phyloP scores from a whole-genome alignment of 305 asterid genomes.

The Ruellia speciosa region DNA sequence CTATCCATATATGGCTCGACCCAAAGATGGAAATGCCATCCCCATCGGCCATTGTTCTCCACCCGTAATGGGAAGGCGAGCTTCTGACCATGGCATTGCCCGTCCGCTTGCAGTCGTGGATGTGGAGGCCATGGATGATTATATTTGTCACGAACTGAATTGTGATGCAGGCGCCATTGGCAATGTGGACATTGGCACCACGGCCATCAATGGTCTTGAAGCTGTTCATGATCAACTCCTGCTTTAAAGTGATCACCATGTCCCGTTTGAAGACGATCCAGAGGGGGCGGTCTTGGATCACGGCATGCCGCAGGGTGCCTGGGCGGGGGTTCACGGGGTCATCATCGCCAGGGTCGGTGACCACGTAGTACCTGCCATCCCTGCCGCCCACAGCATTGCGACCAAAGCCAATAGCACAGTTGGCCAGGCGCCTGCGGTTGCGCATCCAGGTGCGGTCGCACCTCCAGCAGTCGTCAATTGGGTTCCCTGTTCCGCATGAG shows the following conservation, averaged over 20 bases:
- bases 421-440: constrained; percentile 52
- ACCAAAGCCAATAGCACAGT: constrained; percentile 63
- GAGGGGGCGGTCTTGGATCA: constrained; percentile 54
- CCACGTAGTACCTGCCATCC: constrained; percentile 54
- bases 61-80: constrained; percentile 62
- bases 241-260: constrained; percentile 61
- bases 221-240: constrained; percentile 72
- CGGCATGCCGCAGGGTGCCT: constrained; percentile 71
- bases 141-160: constrained; percentile 55
- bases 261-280: constrained; percentile 67
- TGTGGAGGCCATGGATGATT: constrained; percentile 62
- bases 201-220: constrained; percentile 77
- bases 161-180: constrained; percentile 60
- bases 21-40: constrained; percentile 66
- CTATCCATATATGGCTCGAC: constrained; percentile 65
- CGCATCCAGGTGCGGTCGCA: constrained; percentile 58
- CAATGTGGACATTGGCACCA: constrained; percentile 60
- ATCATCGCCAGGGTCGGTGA: constrained; percentile 45
- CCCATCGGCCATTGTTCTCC: constrained; percentile 78
- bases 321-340: constrained; percentile 58
- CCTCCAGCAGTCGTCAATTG: constrained; percentile 78
- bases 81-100: constrained; percentile 78
- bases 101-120: constrained; percentile 62
- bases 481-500: constrained; percentile 64
- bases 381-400: constrained; percentile 68